A percentile compares a stretch with the other conserved stretches of the same genome.
phyloP scores from a whole-genome alignment of 805 yeast species.

The Barnettozyma californica region DNA sequence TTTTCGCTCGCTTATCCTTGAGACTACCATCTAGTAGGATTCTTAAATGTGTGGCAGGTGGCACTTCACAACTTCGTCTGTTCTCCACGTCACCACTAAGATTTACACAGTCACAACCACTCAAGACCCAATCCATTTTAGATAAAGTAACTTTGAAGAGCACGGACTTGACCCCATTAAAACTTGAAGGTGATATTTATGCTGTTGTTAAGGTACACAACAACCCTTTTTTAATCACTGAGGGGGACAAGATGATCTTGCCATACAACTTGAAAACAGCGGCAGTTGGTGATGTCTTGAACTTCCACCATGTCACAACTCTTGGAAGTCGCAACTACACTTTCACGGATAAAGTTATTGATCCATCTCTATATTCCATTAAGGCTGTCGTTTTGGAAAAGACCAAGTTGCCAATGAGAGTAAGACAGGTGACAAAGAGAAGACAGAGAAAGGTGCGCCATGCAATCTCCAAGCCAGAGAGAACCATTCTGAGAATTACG shows the following conservation, averaged over 20 bases:
- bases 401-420: constrained; percentile 72
- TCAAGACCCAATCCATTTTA: constrained; percentile 1
- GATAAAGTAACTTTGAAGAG: constrained; percentile 5
- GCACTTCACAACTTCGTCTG: neutral
- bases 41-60: neutral
- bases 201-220: constrained; percentile 80
- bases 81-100: constrained; percentile 1
- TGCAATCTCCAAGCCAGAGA: constrained; percentile 59
- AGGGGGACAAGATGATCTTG: constrained; percentile 78
- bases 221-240: constrained; percentile 82
- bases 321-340: constrained; percentile 85
- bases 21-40: neutral
- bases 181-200: constrained; percentile 63
- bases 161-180: constrained; percentile 53
- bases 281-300: constrained; percentile 76
- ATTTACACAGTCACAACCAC: constrained; percentile 1
- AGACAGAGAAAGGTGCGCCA: constrained; percentile 73
- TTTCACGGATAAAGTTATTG: constrained; percentile 49
- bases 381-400: constrained; percentile 82
- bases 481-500: constrained; percentile 72
- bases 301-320: constrained; percentile 68
- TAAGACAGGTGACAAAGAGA: constrained; percentile 70
- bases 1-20: constrained; percentile 4
- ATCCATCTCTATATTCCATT: constrained; percentile 49
- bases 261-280: constrained; percentile 77